Percentiles rank a stretch among this genome's conserved stretches.
Conservation (phyloP, 2,329 filamentous ascomycete species). For the Aspergillus jensenii region DNA sequence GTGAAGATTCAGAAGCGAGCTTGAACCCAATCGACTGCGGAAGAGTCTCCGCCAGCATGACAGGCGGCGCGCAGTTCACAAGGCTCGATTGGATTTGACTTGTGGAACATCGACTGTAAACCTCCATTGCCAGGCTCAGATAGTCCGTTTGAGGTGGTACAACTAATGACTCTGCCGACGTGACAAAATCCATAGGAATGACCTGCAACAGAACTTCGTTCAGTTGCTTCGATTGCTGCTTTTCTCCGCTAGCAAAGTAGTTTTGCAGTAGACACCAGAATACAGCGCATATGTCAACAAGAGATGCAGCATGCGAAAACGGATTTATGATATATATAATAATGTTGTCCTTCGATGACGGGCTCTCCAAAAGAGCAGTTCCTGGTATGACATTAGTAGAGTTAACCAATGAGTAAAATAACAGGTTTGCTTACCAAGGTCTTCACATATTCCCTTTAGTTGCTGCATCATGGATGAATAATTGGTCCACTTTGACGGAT, state of each 20-base stretch:
- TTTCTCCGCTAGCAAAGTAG: slow-evolving; percentile 45
- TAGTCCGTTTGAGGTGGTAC: slow-evolving; percentile 52
- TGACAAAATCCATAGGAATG: slow-evolving; percentile 56
- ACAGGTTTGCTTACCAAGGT: slow-evolving; percentile 36
- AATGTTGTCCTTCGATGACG: slow-evolving; percentile 42
- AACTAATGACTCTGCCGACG: slow-evolving; percentile 52
- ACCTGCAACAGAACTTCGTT: slow-evolving; percentile 59
- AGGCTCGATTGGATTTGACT: slow-evolving; percentile 34
- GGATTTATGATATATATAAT: slow-evolving; percentile 62
- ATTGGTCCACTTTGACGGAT: slow-evolving; percentile 22
- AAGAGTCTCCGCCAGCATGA: slow-evolving; percentile 54
- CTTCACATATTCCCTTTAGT: slow-evolving; percentile 35
- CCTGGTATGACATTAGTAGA: slow-evolving; percentile 29
- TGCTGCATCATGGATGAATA: slow-evolving; percentile 38
- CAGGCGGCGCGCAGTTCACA: slow-evolving; percentile 52
- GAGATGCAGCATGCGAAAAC: slow-evolving; percentile 47
- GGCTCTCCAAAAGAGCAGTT: slow-evolving; percentile 32
- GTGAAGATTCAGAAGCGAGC: slow-evolving; percentile 51
- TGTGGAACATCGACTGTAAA: slow-evolving; percentile 59
- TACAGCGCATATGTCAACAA: slow-evolving; percentile 55
- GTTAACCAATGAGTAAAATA: not conserved
- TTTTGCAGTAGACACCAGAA: slow-evolving; percentile 59
- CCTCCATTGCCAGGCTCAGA: slow-evolving; percentile 53
- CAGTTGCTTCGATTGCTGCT: slow-evolving; percentile 28
- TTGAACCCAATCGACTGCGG: slow-evolving; percentile 57